Evolutionary conservation across 495 filamentous ascomycete species (phyloP), one percentile per base, ranked within the genome.

Genomic region (Jackrogersella minutella): DNA sequence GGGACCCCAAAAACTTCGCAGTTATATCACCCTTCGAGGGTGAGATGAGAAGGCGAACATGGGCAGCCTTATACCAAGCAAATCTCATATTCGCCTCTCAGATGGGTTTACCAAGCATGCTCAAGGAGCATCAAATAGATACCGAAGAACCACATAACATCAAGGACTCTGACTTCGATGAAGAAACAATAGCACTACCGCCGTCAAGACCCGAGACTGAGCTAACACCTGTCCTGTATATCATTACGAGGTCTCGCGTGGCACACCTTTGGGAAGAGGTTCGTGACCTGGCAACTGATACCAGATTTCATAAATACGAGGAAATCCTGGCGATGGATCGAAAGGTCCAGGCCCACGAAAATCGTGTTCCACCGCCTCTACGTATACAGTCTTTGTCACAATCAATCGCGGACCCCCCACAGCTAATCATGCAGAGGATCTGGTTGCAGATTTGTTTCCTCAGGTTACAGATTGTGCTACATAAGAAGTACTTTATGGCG

Each of bases 1-100:
- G 85, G 16, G 84, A 87, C 55, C 79, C 85, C 5, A 79, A 74
- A 44, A 69, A 81, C 40, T 85, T 85, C 57, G 70, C 79, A 4
- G 76, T 76, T 14, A 83, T 87, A 34, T 80, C 83, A 2, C 43
- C 65, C 2, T 74, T 74, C 31, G 57, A 65, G 8, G 68, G 71
- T n/a, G 71, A 74, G 47, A 71, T 74, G 71, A 57, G 71, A 37
- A 58, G 68, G 31, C 66, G 82, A 6, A 65, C 76, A 0, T 84
- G 82, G 82, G 61, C 75, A 5, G 60, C 68, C 0, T 70, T 83
- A 53, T 64, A 64, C 24, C 66, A 69, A 31, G 66, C 66, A 4
- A 69, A 64, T 21, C 61, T 69, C 16, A 61, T 64, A 0, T 69
- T 69, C 44, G 40, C 66, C n/a, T 47, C 61, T 13, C 66, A 80